Conservation (phyloP, 768 basidiomycete genomes). For the Obba rivulosa region DNA sequence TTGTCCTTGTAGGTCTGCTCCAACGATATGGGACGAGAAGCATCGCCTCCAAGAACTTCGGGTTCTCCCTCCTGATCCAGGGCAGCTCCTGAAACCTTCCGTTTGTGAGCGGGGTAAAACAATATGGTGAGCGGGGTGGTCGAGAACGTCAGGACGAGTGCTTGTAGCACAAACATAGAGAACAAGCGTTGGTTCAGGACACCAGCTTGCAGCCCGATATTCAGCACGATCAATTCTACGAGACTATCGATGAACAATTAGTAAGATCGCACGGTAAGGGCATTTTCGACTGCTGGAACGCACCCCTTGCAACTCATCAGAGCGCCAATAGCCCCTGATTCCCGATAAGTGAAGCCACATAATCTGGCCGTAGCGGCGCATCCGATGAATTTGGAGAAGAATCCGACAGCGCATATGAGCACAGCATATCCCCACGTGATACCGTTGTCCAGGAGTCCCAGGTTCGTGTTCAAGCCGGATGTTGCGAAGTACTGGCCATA, state of each 20-base stretch:
- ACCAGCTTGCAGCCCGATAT: constrained; percentile 70
- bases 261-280: neutral
- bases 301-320: constrained; percentile 91
- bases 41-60: constrained; percentile 1
- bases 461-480: constrained; percentile 76
- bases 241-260: constrained; percentile 30
- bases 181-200: constrained; percentile 65
- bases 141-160: constrained; percentile 72
- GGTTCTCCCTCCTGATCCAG: constrained; percentile 6
- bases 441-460: constrained; percentile 66
- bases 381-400: constrained; percentile 72
- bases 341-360: constrained; percentile 65
- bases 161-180: constrained; percentile 86
- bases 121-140: constrained; percentile 78
- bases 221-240: constrained; percentile 89
- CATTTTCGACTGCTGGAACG: constrained; percentile 12
- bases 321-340: constrained; percentile 76
- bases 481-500: constrained; percentile 64
- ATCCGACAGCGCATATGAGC: constrained; percentile 69
- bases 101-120: constrained; percentile 68
- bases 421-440: constrained; percentile 79
- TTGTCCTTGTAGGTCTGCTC: constrained; percentile 36
- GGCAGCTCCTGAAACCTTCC: constrained; percentile 29
- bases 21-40: constrained; percentile 41
- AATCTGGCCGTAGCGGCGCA: constrained; percentile 55